A percentile compares a stretch with the other conserved stretches of the same genome.
These are phyloP conservation scores for Candida sp. DNA, from an alignment of 1,139 yeast species.

Conservation along the genomic window DNA sequence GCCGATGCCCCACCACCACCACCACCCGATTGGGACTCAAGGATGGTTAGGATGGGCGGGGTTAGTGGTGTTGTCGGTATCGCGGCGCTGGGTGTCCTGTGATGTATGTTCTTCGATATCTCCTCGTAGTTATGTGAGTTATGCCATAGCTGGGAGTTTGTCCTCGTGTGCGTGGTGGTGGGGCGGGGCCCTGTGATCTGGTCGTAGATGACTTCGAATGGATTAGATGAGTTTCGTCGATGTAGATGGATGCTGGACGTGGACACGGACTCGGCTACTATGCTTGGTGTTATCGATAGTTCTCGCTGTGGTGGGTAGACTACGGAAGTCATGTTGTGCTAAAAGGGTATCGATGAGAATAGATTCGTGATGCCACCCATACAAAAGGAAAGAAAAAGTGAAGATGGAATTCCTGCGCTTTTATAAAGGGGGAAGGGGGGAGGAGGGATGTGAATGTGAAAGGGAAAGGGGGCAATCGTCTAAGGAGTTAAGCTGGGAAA, in stretches of 20 bases:
- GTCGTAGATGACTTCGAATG: constrained; percentile 24
- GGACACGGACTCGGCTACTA: neutral
- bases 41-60: constrained; percentile 31
- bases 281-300: neutral
- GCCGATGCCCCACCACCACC: neutral
- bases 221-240: constrained; percentile 22
- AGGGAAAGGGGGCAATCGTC: neutral
- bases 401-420: too few species aligned
- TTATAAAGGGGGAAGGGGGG: too few species aligned
- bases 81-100: constrained; percentile 3
- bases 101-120: constrained; percentile 9
- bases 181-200: constrained; percentile 1
- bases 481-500: neutral
- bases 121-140: constrained; percentile 8
- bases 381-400: too few species aligned
- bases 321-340: neutral
- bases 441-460: neutral
- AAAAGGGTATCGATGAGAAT: neutral
- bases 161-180: neutral
- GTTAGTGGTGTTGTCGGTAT: constrained; percentile 3
- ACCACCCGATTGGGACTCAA: constrained; percentile 21
- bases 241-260: neutral
- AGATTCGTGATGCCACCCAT: neutral
- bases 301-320: neutral
- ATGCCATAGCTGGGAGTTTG: constrained; percentile 11